Conservation (phyloP, 345 rosid genomes). For the Murraya koenigii region DNA sequence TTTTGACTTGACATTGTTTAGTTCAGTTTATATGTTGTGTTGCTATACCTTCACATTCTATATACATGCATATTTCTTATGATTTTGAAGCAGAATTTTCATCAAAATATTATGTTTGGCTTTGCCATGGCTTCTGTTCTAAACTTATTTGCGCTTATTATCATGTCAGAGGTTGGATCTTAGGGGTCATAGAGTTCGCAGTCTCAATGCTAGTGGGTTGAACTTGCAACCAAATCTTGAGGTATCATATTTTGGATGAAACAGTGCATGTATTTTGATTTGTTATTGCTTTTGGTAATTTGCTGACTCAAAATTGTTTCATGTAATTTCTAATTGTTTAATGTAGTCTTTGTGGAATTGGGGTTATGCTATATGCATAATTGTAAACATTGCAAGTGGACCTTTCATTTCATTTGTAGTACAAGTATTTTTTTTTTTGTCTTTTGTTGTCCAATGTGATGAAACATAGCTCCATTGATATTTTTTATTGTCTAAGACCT, state of each 20-base stretch:
- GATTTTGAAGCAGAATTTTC: not conserved
- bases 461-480: not conserved
- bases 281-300: not conserved
- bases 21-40: not conserved
- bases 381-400: not conserved
- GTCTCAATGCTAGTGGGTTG: constrained; percentile 72
- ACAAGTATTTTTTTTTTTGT: not conserved
- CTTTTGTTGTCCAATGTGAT: not conserved
- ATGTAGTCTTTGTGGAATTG: not conserved
- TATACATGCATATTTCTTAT: not conserved
- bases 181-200: constrained; percentile 89
- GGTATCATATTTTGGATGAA: constrained; percentile 38
- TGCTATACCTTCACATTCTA: too few species aligned
- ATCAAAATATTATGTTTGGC: constrained; percentile 8
- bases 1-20: not conserved
- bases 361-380: not conserved
- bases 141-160: constrained; percentile 15
- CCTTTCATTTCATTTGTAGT: not conserved
- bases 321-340: not conserved
- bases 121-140: constrained; percentile 8
- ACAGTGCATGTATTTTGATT: not conserved
- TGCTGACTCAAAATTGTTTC: not conserved
- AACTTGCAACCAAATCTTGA: constrained; percentile 83
- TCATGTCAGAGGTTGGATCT: constrained; percentile 83
- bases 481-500: not conserved